phyloP scores from a whole-genome alignment of 192 early-diverging fungal species.

The Nowakowskiella sp. region DNA sequence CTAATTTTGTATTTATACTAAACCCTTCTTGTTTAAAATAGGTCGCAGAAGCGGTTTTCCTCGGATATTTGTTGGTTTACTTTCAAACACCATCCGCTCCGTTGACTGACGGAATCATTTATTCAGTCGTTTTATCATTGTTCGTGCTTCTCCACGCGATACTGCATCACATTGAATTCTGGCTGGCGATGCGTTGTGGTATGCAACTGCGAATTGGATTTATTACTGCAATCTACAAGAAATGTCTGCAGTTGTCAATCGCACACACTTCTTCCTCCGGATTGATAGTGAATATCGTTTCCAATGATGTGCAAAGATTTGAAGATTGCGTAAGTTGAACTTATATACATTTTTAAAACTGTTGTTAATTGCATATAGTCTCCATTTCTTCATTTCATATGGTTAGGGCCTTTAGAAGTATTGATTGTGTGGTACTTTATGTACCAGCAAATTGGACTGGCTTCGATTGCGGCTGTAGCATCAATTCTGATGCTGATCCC shows the following conservation, averaged over 20 bases:
- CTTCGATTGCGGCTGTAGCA: conserved; percentile 12
- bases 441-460: conserved; percentile 19
- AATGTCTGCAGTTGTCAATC: conserved; percentile 19
- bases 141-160: conserved; percentile 21
- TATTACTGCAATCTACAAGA: conserved; percentile 28
- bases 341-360: background rate
- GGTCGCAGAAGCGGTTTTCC: conserved; percentile 23
- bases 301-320: conserved; percentile 29
- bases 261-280: conserved; percentile 25
- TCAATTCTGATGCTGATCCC: conserved; percentile 33
- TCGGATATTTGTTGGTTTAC: conserved; percentile 35
- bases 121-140: conserved; percentile 13
- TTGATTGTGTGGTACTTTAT: conserved; percentile 31
- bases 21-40: background rate
- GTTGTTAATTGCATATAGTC: background rate
- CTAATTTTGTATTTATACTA: background rate
- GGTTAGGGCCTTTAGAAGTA: conserved; percentile 35
- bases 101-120: conserved; percentile 22
- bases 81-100: conserved; percentile 28
- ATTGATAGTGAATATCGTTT: conserved; percentile 23
- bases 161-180: conserved; percentile 28
- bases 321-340: conserved; percentile 13
- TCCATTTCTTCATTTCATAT: conserved; percentile 8
- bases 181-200: conserved; percentile 30
- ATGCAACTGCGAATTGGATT: conserved; percentile 39